A percentile compares a stretch with the other conserved stretches of the same genome.
phyloP scores from a whole-genome alignment of 1,139 yeast species.

The Entelexis sorbosivorans region DNA sequence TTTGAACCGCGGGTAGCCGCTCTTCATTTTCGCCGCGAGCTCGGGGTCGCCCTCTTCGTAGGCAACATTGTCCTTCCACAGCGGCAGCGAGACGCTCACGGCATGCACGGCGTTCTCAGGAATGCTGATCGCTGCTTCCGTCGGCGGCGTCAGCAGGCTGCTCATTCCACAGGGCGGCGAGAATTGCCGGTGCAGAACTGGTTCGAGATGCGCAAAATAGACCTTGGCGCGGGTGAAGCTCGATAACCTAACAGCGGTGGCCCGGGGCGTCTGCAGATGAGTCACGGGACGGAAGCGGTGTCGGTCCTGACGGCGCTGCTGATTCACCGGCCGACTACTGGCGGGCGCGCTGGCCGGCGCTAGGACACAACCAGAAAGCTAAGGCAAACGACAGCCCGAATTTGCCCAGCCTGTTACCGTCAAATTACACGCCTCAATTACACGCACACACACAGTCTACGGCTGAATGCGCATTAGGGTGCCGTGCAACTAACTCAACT shows the following conservation, averaged over 20 bases:
- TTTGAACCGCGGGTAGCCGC: conserved; percentile 81
- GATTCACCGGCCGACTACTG: neutral
- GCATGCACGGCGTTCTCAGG: conserved; percentile 88
- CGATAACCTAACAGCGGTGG: neutral
- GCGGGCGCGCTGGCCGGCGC: too few species aligned
- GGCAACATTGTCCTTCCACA: conserved; percentile 87
- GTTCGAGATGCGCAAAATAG: neutral
- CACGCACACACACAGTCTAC: too few species aligned
- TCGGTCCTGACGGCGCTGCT: neutral
- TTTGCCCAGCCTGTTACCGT: too few species aligned
- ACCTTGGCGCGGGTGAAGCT: neutral
- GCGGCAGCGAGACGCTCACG: conserved; percentile 83
- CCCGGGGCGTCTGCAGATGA: neutral
- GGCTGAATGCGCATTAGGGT: too few species aligned
- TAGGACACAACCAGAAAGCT: too few species aligned
- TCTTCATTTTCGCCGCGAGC: conserved; percentile 65
- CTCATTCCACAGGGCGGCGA: neutral
- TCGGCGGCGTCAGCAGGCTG: conserved; percentile 37
- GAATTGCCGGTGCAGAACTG: neutral
- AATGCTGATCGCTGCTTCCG: conserved; percentile 66
- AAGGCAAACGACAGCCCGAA: too few species aligned
- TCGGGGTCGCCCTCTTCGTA: conserved; percentile 80
- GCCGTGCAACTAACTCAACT: too few species aligned
- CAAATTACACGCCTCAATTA: too few species aligned
- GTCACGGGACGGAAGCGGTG: neutral